Percentiles rank a stretch among this genome's conserved stretches.
Conservation (phyloP, 768 basidiomycete species). For the Podaxis sp. region DNA sequence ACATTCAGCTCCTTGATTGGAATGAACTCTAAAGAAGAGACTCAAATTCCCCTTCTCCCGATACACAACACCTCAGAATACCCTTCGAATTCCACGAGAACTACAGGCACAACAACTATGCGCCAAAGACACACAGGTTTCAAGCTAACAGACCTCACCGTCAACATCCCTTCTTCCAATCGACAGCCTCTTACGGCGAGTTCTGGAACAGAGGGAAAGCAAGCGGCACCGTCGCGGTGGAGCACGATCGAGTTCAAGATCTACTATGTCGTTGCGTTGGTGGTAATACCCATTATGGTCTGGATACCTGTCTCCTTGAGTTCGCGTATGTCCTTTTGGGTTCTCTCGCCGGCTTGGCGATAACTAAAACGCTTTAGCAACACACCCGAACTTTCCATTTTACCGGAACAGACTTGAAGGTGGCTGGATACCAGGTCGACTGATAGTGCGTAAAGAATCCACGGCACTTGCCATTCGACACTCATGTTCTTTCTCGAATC, state of each 20-base stretch:
- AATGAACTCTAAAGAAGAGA: slow-evolving; percentile 6
- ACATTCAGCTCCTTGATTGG: background rate
- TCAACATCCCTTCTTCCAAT: slow-evolving; percentile 13
- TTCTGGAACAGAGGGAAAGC: slow-evolving; percentile 19
- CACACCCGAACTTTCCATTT: slow-evolving; percentile 70
- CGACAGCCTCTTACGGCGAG: slow-evolving; percentile 1
- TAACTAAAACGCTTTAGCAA: slow-evolving; percentile 41
- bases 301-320: slow-evolving; percentile 78
- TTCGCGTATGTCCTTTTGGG: slow-evolving; percentile 54
- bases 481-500: background rate
- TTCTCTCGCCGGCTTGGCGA: slow-evolving; percentile 3
- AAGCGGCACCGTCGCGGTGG: slow-evolving; percentile 62
- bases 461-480: background rate
- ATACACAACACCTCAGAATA: background rate
- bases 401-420: slow-evolving; percentile 58
- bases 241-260: slow-evolving; percentile 74
- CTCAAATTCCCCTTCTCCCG: slow-evolving; percentile 11
- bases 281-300: slow-evolving; percentile 72
- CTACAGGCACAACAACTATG: background rate
- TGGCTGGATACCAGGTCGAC: slow-evolving; percentile 83
- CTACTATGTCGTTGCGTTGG: slow-evolving; percentile 61
- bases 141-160: slow-evolving; percentile 13
- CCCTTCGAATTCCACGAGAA: background rate
- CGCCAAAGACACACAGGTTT: background rate
- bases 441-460: slow-evolving; percentile 56